A percentile compares a stretch with the other conserved stretches of the same genome.
phyloP scores from a whole-genome alignment of 768 basidiomycete genomes.

The Holtermannia corniformis region DNA sequence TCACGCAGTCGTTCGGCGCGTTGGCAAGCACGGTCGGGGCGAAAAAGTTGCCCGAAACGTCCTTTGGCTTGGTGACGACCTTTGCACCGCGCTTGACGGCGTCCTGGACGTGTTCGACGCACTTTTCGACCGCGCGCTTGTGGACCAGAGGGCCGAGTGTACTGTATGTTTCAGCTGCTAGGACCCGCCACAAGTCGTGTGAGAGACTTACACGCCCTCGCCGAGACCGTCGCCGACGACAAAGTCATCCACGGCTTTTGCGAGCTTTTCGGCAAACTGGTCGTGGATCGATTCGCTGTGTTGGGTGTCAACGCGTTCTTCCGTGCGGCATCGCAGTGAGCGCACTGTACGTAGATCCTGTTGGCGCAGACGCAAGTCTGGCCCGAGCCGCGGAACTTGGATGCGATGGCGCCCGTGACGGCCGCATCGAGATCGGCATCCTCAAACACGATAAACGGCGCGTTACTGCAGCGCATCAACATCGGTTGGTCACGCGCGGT shows the following conservation, averaged over 20 bases:
- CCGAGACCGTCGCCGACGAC: slow-evolving; percentile 84
- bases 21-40: slow-evolving; percentile 80
- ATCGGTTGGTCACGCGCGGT: not conserved
- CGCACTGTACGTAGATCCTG: slow-evolving; percentile 10
- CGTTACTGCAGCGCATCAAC: slow-evolving; percentile 60
- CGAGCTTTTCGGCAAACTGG: slow-evolving; percentile 77
- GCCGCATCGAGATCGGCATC: slow-evolving; percentile 90
- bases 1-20: slow-evolving; percentile 55
- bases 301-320: not conserved
- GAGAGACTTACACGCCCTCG: slow-evolving; percentile 47
- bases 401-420: slow-evolving; percentile 56
- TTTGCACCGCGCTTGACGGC: slow-evolving; percentile 77
- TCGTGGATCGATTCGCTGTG: slow-evolving; percentile 50
- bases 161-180: not conserved
- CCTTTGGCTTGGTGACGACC: slow-evolving; percentile 40
- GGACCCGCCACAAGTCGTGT: no score
- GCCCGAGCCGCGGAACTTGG: slow-evolving; percentile 40
- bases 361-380: slow-evolving; percentile 42
- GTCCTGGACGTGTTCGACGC: slow-evolving; percentile 63
- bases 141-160: slow-evolving; percentile 97
- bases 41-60: slow-evolving; percentile 56
- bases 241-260: slow-evolving; percentile 49
- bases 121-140: slow-evolving; percentile 67
- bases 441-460: slow-evolving; percentile 91
- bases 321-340: not conserved